Conservation (phyloP, 2,329 filamentous ascomycete genomes). For the Geosmithia flava region DNA sequence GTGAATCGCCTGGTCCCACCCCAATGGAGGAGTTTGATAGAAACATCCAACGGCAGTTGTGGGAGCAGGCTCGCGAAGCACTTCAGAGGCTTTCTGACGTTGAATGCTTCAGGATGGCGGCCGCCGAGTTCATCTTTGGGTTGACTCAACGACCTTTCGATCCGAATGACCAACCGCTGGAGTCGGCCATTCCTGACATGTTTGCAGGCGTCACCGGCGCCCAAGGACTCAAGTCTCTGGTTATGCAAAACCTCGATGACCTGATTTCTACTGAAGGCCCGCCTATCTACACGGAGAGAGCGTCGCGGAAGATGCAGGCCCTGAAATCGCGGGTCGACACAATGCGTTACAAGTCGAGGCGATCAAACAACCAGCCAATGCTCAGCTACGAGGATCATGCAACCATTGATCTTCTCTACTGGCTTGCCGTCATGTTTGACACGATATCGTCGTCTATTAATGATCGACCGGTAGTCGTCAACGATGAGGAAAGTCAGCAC, state of each 20-base stretch:
- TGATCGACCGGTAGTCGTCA: constrained; percentile 19
- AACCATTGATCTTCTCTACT: constrained; percentile 41
- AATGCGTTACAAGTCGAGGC: not conserved
- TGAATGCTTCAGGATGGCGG: constrained; percentile 25
- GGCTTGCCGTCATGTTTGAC: constrained; percentile 48
- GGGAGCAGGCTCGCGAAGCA: constrained; percentile 22
- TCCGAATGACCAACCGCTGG: not conserved
- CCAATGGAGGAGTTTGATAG: constrained; percentile 17
- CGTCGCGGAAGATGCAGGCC: constrained; percentile 22
- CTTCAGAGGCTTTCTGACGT: constrained; percentile 22
- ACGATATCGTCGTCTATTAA: constrained; percentile 42
- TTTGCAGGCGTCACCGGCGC: not conserved
- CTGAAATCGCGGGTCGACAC: constrained; percentile 21
- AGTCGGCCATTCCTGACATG: not conserved
- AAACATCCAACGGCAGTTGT: constrained; percentile 21
- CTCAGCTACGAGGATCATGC: constrained; percentile 12
- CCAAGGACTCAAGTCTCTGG: not conserved
- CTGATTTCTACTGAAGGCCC: constrained; percentile 14
- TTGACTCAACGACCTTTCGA: constrained; percentile 20
- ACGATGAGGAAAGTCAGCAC: constrained; percentile 24
- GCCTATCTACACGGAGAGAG: constrained; percentile 19
- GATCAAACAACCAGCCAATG: not conserved
- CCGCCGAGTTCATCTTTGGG: constrained; percentile 26
- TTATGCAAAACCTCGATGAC: not conserved
- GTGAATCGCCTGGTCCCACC: not conserved